These are phyloP conservation scores for Fusarium sp. DNA, from an alignment of 2,329 filamentous ascomycete genomes.

Conservation along the genomic window DNA sequence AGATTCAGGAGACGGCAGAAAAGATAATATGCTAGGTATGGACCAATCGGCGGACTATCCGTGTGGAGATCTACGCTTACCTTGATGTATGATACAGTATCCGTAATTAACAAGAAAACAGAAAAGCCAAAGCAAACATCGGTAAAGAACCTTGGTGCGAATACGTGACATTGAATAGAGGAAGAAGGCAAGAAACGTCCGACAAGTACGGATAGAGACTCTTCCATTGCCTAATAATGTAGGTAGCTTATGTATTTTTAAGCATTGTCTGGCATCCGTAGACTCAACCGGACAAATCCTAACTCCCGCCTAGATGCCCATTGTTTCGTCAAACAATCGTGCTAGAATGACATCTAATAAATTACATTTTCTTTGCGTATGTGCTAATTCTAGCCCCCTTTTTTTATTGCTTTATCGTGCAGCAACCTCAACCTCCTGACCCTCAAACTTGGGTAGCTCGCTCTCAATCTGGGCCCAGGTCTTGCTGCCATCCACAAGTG, in stretches of 20 bases:
- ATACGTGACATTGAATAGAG: neutral
- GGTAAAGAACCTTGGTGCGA: neutral
- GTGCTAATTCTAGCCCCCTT: neutral
- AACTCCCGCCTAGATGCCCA: conserved; percentile 21
- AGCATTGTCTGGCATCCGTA: conserved; percentile 20
- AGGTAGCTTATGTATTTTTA: conserved; percentile 11
- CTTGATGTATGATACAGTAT: neutral
- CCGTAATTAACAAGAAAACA: neutral
- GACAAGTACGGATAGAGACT: conserved; percentile 1
- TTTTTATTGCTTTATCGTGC: conserved; percentile 46
- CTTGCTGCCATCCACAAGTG: conserved; percentile 62
- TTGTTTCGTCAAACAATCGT: conserved; percentile 2
- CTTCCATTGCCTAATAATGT: conserved; percentile 7
- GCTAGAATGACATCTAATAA: conserved; percentile 36
- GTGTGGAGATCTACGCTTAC: neutral
- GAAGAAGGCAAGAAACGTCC: neutral
- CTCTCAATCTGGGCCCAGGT: conserved; percentile 76
- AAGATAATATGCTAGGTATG: neutral
- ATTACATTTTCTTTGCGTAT: conserved; percentile 36
- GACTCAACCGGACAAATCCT: conserved; percentile 23
- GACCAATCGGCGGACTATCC: conserved; percentile 4
- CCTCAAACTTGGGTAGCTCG: conserved; percentile 86
- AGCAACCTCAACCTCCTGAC: conserved; percentile 71
- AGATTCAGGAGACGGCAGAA: conserved; percentile 20
- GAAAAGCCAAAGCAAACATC: neutral